Evolutionary conservation across 352 stramenopile species (phyloP), one percentile per base, ranked within the genome.

Genomic region (Phytophthora pini): DNA sequence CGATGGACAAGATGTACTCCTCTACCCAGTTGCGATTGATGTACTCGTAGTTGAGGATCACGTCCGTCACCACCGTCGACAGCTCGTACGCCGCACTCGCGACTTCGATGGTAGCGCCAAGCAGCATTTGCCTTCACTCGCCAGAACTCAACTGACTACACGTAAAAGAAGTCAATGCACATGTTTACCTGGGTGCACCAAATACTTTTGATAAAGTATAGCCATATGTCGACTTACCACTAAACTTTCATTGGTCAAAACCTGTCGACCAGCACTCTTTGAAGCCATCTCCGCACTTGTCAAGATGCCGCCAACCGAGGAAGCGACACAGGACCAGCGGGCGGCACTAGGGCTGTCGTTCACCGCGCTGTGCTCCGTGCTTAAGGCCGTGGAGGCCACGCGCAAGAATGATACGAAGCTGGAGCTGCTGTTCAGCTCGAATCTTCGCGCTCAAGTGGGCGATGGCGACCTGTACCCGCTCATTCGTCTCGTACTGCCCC

Each of bases 351-450:
- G 27, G 36, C 68, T 94, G 54, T 90, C 84, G 20, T 95, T 95
- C 61, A 81, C 65, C 15, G 81, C 71, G 43, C 87, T 89, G 48
- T 95, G 88, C 67, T 78, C 68, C 50, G 81, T 93, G 61, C 73
- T 95, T 7, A 83, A 93, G 55, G 60, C 68, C 12, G 76, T 92
- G 4, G 86, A 93, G 64, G 72, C 72, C 60, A 93, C 84, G 17
- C 80, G 76, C 15, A 90, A 92, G 59, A 84, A 69, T 52, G 88
- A 95, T 15, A 76, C 69, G 45, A 95, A 94, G 73, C 62, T 95
- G 40, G 65, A 74, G 5, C 68, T 95, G 56, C 70, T 95, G 34
- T 95, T 95, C 56, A 94, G 82, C 62, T 49, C 81, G 26, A 72
- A 73, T 44, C 66, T 95, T 47, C 84, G 80, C 29, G 39, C 73